phyloP scores from a whole-genome alignment of 345 rosid species.

The Boechera divaricarpa region DNA sequence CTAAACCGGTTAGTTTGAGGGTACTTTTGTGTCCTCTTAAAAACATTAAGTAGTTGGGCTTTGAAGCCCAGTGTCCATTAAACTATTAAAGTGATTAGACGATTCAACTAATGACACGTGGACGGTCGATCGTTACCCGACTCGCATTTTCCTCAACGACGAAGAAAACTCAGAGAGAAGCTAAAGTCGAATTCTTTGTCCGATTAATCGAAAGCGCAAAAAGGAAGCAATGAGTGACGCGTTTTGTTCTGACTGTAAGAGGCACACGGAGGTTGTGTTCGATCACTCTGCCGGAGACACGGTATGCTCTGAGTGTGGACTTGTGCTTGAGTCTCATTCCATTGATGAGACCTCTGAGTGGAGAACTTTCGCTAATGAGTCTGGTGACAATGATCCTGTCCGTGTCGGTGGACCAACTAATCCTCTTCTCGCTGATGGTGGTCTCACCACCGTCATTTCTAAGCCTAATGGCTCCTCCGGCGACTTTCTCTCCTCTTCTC shows the following conservation, averaged over 20 bases:
- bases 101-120: constrained; percentile 22
- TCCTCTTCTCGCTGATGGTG: constrained; percentile 82
- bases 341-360: constrained; percentile 97
- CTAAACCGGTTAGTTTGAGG: too few species aligned
- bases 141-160: constrained; percentile 1
- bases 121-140: neutral
- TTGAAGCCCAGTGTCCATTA: constrained; percentile 2
- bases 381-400: constrained; percentile 85
- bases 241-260: constrained; percentile 80
- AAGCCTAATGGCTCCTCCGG: constrained; percentile 90
- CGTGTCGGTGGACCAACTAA: constrained; percentile 95
- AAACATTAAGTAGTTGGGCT: neutral
- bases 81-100: neutral
- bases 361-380: constrained; percentile 92
- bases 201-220: constrained; percentile 36
- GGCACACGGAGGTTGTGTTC: constrained; percentile 82
- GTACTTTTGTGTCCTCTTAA: too few species aligned
- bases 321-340: constrained; percentile 87
- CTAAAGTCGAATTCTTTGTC: constrained; percentile 57
- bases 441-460: constrained; percentile 88
- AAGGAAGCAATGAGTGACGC: constrained; percentile 63
- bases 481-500: constrained; percentile 80
- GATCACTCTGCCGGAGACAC: constrained; percentile 97
- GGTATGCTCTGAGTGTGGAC: constrained; percentile 94
- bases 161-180: neutral